Conservation (phyloP, 495 filamentous ascomycete genomes). For the Neurospora tetrasperma region DNA sequence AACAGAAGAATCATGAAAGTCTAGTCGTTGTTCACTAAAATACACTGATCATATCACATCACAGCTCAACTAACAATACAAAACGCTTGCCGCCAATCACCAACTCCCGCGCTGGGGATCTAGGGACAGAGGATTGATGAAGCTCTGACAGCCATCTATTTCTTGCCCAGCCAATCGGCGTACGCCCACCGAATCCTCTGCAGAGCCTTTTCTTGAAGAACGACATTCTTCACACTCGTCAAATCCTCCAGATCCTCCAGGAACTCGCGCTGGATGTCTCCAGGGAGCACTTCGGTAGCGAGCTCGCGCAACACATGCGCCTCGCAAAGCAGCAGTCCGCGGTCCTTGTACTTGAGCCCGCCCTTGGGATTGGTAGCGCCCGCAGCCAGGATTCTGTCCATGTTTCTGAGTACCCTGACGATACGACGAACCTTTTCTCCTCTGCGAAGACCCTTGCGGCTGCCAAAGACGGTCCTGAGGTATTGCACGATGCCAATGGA, state of each 20-base stretch:
- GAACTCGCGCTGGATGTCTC: constrained; percentile 67
- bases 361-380: constrained; percentile 53
- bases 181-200: constrained; percentile 83
- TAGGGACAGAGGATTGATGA: not conserved
- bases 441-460: constrained; percentile 50
- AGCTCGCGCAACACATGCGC: constrained; percentile 64
- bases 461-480: constrained; percentile 54
- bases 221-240: constrained; percentile 64
- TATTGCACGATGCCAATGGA: constrained; percentile 66
- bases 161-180: constrained; percentile 52
- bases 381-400: constrained; percentile 69
- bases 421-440: constrained; percentile 53
- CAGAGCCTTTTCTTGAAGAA: constrained; percentile 62
- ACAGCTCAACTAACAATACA: not conserved
- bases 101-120: not conserved
- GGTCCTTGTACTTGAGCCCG: constrained; percentile 75
- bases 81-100: not conserved
- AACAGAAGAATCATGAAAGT: not conserved
- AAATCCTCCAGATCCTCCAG: constrained; percentile 76
- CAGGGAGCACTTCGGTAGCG: constrained; percentile 53
- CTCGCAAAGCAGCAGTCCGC: constrained; percentile 82
- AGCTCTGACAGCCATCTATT: not conserved
- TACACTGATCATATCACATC: not conserved
- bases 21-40: not conserved
- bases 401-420: constrained; percentile 65